Evolutionary conservation across 352 stramenopile genomes (phyloP), one percentile per base, ranked within the genome.

Genomic region (Phytophthora pinifolia): DNA sequence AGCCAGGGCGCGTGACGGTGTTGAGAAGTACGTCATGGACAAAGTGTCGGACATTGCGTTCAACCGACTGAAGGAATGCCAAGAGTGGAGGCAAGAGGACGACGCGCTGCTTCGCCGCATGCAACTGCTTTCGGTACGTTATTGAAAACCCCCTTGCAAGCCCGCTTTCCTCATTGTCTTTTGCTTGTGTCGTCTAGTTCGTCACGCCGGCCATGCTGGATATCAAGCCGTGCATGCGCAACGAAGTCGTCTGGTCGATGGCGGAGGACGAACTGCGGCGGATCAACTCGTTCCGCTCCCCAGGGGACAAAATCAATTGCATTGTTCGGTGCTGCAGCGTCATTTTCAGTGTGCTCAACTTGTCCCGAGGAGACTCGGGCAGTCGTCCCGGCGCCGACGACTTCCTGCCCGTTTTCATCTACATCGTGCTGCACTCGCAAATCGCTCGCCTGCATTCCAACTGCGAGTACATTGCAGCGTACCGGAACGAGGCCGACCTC

Each of bases 1-100:
- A 2, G 25, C 59, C 2, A 87, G 80, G 45, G 87, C 78, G 5
- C 77, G 89, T 8, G 84, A 96, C 50, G 76, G 87, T 1, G 80
- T 97, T 35, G 89, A 97, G 61, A 96, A 97, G 54, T 96, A 96
- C 48, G 83, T 97, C 13, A 95, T 97, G 84, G 84, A 92, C 53
- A 94, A 96, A 48, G 62, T 97, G 13, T 75, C 76, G 1, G 68
- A 90, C 47, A 79, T 94, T 25, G 83, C 85, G 27, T 87, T 96
- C 42, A 82, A 84, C 52, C 70, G 88, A 20, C 49, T 92, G 9
- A 62, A 76, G 10, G 71, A 86, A 45, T 92, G 85, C 30, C 62
- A 68, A 2, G 49, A 77, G 15, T 91, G 82, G 79, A 69, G 76
- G 34, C 63, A 87, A 48, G 87, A 96, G 45, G 87, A 97, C 48